phyloP scores from a whole-genome alignment of 495 filamentous ascomycete species.

The Trichocladium antarcticum region DNA sequence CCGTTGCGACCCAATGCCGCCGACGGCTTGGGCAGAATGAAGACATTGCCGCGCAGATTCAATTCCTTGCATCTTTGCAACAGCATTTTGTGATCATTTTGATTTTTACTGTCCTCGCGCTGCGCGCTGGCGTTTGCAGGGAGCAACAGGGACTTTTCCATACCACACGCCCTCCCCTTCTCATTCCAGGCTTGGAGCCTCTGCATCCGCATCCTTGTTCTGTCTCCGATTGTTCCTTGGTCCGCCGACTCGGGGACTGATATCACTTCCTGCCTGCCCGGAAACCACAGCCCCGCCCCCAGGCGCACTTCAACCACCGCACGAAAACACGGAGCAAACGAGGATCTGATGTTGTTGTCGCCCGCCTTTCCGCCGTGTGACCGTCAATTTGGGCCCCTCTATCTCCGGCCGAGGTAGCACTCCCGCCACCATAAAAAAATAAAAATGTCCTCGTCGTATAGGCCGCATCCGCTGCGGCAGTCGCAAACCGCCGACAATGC shows the following conservation, averaged over 20 bases:
- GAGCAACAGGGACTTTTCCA: background rate
- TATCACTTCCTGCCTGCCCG: background rate
- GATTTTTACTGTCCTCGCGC: conserved; percentile 4
- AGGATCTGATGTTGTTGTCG: conserved; percentile 17
- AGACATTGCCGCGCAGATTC: background rate
- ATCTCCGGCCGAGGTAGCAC: conserved; percentile 5
- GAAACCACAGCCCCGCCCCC: conserved; percentile 1
- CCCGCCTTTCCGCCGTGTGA: conserved; percentile 2
- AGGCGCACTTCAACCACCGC: conserved; percentile 1
- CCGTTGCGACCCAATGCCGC: conserved; percentile 12
- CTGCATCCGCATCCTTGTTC: too few species aligned
- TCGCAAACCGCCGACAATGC: conserved; percentile 52
- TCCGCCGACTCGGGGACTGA: too few species aligned
- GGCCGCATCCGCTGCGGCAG: conserved; percentile 48
- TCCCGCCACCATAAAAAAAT: background rate
- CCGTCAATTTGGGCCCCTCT: background rate
- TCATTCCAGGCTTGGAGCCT: background rate
- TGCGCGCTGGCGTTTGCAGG: conserved; percentile 15
- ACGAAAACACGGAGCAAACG: conserved; percentile 7
- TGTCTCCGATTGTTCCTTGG: too few species aligned
- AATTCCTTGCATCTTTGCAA: conserved; percentile 1
- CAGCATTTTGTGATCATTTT: conserved; percentile 9
- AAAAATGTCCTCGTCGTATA: conserved; percentile 34
- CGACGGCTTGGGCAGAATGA: conserved; percentile 5
- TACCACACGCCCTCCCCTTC: background rate